A percentile compares a stretch with the other conserved stretches of the same genome.
phyloP scores from a whole-genome alignment of 2,329 filamentous ascomycete genomes.

The Monosporascus sp. region DNA sequence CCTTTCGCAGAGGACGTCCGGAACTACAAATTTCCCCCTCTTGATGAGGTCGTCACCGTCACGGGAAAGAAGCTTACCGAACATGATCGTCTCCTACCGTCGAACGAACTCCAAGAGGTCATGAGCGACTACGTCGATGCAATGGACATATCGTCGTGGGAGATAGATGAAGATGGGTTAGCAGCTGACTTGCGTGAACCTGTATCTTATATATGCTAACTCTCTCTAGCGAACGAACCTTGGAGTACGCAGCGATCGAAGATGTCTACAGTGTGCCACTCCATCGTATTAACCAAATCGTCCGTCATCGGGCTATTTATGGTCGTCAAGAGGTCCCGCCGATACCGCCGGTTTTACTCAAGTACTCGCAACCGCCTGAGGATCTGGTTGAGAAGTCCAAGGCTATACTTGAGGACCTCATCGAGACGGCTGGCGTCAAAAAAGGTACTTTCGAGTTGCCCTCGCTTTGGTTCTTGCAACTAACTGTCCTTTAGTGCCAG shows the following conservation, averaged over 20 bases:
- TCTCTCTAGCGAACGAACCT: slow-evolving; percentile 20
- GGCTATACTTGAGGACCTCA: slow-evolving; percentile 56
- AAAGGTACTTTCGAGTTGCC: slow-evolving; percentile 48
- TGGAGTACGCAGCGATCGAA: slow-evolving; percentile 71
- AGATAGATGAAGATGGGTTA: slow-evolving; percentile 69
- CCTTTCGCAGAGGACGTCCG: slow-evolving; percentile 92
- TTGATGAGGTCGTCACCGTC: slow-evolving; percentile 84
- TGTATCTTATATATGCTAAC: slow-evolving; percentile 27
- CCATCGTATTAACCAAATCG: slow-evolving; percentile 83
- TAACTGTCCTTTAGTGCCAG: slow-evolving; percentile 54
- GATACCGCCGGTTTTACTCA: slow-evolving; percentile 60
- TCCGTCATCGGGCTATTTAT: slow-evolving; percentile 75
- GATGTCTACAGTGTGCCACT: slow-evolving; percentile 79
- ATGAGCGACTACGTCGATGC: slow-evolving; percentile 91
- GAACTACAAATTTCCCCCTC: slow-evolving; percentile 82
- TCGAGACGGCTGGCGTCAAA: slow-evolving; percentile 72
- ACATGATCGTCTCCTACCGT: slow-evolving; percentile 79
- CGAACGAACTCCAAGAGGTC: slow-evolving; percentile 63
- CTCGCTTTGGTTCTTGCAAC: slow-evolving; percentile 14
- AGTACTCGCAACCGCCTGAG: slow-evolving; percentile 67
- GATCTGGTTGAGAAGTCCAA: slow-evolving; percentile 56
- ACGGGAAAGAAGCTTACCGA: slow-evolving; percentile 74
- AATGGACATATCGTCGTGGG: slow-evolving; percentile 77
- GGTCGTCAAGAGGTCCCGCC: slow-evolving; percentile 46
- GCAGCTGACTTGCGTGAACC: slow-evolving; percentile 12